Evolutionary conservation across 2,329 filamentous ascomycete species (phyloP), one percentile per base, ranked within the genome.

Genomic region (Aspergillus clavatus): DNA sequence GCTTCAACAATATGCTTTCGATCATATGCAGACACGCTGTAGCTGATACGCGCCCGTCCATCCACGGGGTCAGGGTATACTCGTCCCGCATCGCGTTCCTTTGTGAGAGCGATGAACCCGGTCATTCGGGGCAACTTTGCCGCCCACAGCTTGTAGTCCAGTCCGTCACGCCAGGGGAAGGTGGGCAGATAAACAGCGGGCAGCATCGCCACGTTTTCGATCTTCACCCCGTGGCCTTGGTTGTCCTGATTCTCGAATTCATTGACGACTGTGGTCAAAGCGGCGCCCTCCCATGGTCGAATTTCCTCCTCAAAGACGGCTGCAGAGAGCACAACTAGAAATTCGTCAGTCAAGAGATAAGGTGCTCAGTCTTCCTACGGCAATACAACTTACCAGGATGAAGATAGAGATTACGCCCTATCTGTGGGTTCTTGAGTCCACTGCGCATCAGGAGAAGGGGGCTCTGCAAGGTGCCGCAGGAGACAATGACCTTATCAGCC

Each of bases 231-330:
- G 57, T 96, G 88, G 46, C 89, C 88, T 33, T 82, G 75, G 5
- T 80, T 80, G 62, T 95, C 89, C 0, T 90, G 74, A 55, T 96
- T 85, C 53, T 94, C 86, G 55, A 90, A 88, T 43, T 86, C 82
- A 35, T 77, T 80, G 52, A 87, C 84, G 14, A 90, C 83, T 3
- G 81, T 79, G 0, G 90, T 96, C 47, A 96, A 79, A 55, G 90
- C 90, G 2, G 82, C 78, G 12, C 89, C 85, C 76, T 82, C 82
- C 83, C 84, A 87, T 1, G 82, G 82, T n/a, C 75, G 77, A 16
- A 83, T 76, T 27, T 86, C 82, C 47, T 89, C 76, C 24, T 84
- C 74, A 65, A 84, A 89, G n/a, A 83, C 73, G 2, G 78, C 86
- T 18, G 53, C 55, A 26, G 67, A 72, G 8, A 76, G 52, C 41